Conservation (phyloP, 441 rosid genomes). For the Populus tomentosa region DNA sequence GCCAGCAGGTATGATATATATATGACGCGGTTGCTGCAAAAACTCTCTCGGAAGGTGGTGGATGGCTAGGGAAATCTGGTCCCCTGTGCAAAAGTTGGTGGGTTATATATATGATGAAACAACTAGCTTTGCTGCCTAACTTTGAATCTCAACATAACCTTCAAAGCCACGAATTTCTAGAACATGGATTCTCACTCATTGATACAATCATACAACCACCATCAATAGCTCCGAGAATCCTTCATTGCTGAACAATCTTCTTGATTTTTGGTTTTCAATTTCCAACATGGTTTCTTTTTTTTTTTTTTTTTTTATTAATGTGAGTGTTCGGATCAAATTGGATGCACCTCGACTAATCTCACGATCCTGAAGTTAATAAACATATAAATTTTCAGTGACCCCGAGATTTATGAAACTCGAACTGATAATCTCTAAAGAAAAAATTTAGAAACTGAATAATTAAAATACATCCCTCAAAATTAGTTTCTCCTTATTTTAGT, state of each 20-base stretch:
- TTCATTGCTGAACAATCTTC: background rate
- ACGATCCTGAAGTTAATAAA: fast-evolving
- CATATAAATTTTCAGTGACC: fast-evolving
- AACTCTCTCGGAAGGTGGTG: background rate
- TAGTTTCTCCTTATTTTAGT: background rate
- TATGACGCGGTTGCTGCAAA: background rate
- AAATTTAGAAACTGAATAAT: too few relatives aligned
- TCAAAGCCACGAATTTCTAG: background rate
- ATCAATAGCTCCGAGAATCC: background rate
- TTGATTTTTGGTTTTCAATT: background rate
- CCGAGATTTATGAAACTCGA: fast-evolving
- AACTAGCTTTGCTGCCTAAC: background rate
- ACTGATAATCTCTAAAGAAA: fast-evolving
- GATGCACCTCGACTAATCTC: too few relatives aligned
- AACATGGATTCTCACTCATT: background rate
- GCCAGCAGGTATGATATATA: background rate
- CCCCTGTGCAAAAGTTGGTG: too few relatives aligned
- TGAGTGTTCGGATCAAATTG: too few relatives aligned
- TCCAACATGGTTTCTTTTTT: background rate
- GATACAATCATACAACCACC: background rate
- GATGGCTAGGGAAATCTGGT: background rate
- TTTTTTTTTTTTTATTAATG: too few relatives aligned
- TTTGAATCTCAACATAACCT: background rate
- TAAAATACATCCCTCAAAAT: too few relatives aligned
- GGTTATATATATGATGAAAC: too few relatives aligned